phyloP scores from a whole-genome alignment of 1,284 basidiomycete genomes.

The Pterulicium gracile region DNA sequence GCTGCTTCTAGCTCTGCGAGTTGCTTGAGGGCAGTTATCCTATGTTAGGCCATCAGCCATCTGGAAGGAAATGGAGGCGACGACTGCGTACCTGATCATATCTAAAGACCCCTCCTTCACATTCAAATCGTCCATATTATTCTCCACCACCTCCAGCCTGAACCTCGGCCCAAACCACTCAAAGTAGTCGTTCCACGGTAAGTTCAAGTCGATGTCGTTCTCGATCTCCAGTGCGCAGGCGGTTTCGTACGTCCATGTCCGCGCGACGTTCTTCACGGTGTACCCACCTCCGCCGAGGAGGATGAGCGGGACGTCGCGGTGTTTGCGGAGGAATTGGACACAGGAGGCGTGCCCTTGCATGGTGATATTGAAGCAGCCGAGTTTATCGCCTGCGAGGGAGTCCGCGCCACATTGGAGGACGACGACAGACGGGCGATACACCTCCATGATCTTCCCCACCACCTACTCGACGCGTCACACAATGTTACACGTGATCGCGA shows the following conservation, averaged over 20 bases:
- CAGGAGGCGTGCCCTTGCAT: constrained; percentile 94
- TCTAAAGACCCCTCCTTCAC: constrained; percentile 75
- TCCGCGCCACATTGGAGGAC: constrained; percentile 96
- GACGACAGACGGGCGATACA: constrained; percentile 83
- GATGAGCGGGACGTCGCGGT: constrained; percentile 76
- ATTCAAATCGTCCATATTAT: constrained; percentile 95
- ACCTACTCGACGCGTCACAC: constrained; percentile 35
- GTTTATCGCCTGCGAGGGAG: constrained; percentile 89
- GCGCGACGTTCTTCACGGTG: constrained; percentile 91
- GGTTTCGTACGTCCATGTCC: constrained; percentile 96
- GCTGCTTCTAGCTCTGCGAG: constrained; percentile 71
- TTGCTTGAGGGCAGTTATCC: constrained; percentile 67
- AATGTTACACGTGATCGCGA: neutral
- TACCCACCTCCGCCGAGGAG: constrained; percentile 95
- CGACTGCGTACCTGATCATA: constrained; percentile 47
- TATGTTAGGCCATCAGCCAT: constrained; percentile 18
- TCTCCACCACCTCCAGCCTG: constrained; percentile 82
- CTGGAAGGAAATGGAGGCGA: neutral
- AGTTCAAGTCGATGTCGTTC: constrained; percentile 62
- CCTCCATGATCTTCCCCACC: constrained; percentile 81
- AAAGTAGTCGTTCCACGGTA: constrained; percentile 95
- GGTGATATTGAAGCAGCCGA: constrained; percentile 93
- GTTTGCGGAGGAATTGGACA: constrained; percentile 77
- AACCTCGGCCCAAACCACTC: constrained; percentile 98
- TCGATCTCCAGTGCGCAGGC: constrained; percentile 86